Evolutionary conservation across 352 stramenopile genomes (phyloP), one percentile per base, ranked within the genome.

Genomic region (Phytophthora tubulina): DNA sequence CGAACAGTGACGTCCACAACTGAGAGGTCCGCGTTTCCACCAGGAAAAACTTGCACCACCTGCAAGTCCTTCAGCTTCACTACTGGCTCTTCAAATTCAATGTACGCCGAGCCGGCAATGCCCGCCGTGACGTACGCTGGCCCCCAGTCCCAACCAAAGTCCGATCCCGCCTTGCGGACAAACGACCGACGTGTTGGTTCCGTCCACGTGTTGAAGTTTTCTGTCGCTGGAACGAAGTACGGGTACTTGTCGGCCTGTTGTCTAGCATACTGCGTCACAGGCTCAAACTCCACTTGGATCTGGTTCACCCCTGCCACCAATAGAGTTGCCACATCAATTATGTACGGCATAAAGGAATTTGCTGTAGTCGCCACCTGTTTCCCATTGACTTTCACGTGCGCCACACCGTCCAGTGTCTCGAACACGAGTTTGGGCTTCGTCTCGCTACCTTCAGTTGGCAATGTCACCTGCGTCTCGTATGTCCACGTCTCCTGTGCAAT

Each of bases 101-200:
- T 46, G 48, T 76, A 86, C 11, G 71, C 89, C 15, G 35, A n/a
- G 1, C 83, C 86, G 27, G 84, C 73, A 58, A 96, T 90, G 4
- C 89, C 89, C 6, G 80, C 75, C 11, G 82, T 90, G 5, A 86
- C 74, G 59, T 79, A 94, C 32, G 89, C 88, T 10, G 89, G 90
- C 0, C 90, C 90, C 90, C 90, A 97, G 59, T 97, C 90, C 90
- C 90, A 97, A 3, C 90, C 90, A 76, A 96, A 97, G 65, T 95
- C 90, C 7, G 86, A 93, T 0, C 88, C 88, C 0, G 90, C 86
- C 61, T 97, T 97, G n/a, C 90, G 86, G 9, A 95, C 73, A 67
- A 96, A 97, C 1, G 81, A 85, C 3, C 90, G 89, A 31, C 90
- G 76, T 17, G 89, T 89, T 10, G 87, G 85, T 60, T 97, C 89